Evolutionary conservation across 2,329 filamentous ascomycete genomes (phyloP).

Genomic region (Sphaerulina musiva): DNA sequence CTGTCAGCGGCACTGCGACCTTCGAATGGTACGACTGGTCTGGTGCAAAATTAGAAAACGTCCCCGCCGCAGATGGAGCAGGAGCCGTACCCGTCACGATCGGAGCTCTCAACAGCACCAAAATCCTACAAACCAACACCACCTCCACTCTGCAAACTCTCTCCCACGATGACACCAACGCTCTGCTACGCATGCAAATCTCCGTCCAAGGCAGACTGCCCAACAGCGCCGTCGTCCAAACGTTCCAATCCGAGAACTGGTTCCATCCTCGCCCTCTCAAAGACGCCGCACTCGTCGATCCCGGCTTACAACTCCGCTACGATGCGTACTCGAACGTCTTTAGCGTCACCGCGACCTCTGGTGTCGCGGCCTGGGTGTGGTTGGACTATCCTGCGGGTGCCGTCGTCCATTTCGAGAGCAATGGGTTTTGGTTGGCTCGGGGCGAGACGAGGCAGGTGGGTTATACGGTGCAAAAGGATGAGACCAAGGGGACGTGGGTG

Average conservation of each 20-base stretch:
- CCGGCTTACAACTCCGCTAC: conserved; percentile 40
- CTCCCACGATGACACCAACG: conserved; percentile 31
- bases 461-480: conserved; percentile 44
- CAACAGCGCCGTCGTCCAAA: conserved; percentile 38
- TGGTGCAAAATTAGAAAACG: conserved; percentile 40
- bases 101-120: conserved; percentile 49
- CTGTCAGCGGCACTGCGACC: conserved; percentile 42
- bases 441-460: conserved; percentile 42
- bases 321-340: conserved; percentile 35
- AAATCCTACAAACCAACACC: conserved; percentile 39
- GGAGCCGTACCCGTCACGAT: conserved; percentile 38
- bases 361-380: conserved; percentile 51
- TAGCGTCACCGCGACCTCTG: conserved; percentile 43
- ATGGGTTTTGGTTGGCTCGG: conserved; percentile 47
- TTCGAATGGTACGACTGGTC: conserved; percentile 49
- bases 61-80: conserved; percentile 18
- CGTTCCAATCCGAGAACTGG: conserved; percentile 47
- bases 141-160: conserved; percentile 30
- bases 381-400: conserved; percentile 47
- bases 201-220: conserved; percentile 42
- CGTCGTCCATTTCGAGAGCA: conserved; percentile 48
- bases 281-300: conserved; percentile 44
- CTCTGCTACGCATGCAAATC: conserved; percentile 43
- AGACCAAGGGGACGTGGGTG: conserved; percentile 41
- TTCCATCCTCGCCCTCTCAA: conserved; percentile 46